Percentiles rank a stretch among this genome's conserved stretches.
These are phyloP conservation scores for Clausena lansium DNA, from an alignment of 345 rosid species.

Conservation along the genomic window DNA sequence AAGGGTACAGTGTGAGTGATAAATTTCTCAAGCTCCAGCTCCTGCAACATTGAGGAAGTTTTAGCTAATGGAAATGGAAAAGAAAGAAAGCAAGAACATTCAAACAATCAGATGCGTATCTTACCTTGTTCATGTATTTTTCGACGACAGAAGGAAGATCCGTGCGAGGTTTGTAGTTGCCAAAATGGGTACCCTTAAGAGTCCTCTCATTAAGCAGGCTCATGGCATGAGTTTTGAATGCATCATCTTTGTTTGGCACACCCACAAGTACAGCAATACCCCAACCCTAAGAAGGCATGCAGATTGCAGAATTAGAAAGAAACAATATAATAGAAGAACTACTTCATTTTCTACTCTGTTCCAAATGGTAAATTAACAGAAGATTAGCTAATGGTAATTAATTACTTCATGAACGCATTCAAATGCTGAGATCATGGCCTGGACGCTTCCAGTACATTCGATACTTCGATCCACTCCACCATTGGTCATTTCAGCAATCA, in stretches of 20 bases:
- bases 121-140: slow-evolving; percentile 60
- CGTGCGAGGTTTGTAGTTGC: slow-evolving; percentile 64
- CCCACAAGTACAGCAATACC: slow-evolving; percentile 76
- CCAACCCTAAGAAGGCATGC: slow-evolving; percentile 54
- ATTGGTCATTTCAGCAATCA: slow-evolving; percentile 71
- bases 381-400: slow-evolving; percentile 18
- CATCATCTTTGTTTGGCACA: slow-evolving; percentile 63
- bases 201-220: slow-evolving; percentile 63
- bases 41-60: slow-evolving; percentile 23
- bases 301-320: background rate
- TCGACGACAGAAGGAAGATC: slow-evolving; percentile 66
- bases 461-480: slow-evolving; percentile 84
- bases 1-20: slow-evolving; percentile 58
- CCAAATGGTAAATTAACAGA: background rate
- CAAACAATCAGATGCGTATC: background rate
- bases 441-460: slow-evolving; percentile 69
- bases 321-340: background rate
- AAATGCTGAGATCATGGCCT: slow-evolving; percentile 84
- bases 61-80: background rate
- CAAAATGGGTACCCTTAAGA: slow-evolving; percentile 65
- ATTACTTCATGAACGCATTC: slow-evolving; percentile 79
- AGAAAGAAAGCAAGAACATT: background rate
- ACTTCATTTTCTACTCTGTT: background rate
- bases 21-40: slow-evolving; percentile 55
- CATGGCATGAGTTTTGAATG: slow-evolving; percentile 58